These are phyloP conservation scores for Jasminum sambac DNA, from an alignment of 257 asterid genomes.

Conservation along the genomic window DNA sequence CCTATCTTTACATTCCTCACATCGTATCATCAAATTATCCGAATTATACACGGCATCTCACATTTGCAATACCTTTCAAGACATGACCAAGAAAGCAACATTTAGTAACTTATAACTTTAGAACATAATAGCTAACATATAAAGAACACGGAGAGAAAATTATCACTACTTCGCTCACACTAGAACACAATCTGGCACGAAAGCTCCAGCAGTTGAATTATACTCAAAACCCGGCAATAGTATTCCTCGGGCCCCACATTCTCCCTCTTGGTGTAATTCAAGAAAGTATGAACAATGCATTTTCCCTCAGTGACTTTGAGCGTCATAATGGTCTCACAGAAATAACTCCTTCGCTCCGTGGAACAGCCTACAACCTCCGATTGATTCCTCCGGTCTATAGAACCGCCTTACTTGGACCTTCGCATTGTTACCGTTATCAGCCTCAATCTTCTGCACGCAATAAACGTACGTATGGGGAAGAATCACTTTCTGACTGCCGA, in stretches of 20 bases:
- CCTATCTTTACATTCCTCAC: constrained; percentile 76
- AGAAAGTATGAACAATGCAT: constrained; percentile 59
- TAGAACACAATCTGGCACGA: constrained; percentile 58
- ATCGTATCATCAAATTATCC: constrained; percentile 68
- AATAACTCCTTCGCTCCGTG: constrained; percentile 71
- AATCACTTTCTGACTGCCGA: constrained; percentile 41
- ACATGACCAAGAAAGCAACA: constrained; percentile 15
- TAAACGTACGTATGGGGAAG: constrained; percentile 62
- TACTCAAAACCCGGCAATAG: constrained; percentile 57
- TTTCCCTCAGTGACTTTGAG: constrained; percentile 67
- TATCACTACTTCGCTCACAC: constrained; percentile 45
- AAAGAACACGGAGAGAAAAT: constrained; percentile 7
- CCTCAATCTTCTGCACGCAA: constrained; percentile 56
- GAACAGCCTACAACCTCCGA: constrained; percentile 59
- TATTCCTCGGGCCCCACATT: constrained; percentile 54
- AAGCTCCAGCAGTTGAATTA: constrained; percentile 51
- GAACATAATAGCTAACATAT: background rate
- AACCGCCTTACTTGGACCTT: constrained; percentile 61
- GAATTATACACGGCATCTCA: constrained; percentile 75
- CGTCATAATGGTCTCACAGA: constrained; percentile 55
- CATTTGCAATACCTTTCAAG: constrained; percentile 71
- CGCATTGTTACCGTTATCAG: constrained; percentile 40
- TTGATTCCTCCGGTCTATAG: constrained; percentile 70
- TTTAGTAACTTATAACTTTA: constrained; percentile 19
- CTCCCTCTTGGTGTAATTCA: constrained; percentile 50